Evolutionary conservation across 352 stramenopile species (phyloP), one percentile per base, ranked within the genome.

Genomic region (Pythium guiyangense): DNA sequence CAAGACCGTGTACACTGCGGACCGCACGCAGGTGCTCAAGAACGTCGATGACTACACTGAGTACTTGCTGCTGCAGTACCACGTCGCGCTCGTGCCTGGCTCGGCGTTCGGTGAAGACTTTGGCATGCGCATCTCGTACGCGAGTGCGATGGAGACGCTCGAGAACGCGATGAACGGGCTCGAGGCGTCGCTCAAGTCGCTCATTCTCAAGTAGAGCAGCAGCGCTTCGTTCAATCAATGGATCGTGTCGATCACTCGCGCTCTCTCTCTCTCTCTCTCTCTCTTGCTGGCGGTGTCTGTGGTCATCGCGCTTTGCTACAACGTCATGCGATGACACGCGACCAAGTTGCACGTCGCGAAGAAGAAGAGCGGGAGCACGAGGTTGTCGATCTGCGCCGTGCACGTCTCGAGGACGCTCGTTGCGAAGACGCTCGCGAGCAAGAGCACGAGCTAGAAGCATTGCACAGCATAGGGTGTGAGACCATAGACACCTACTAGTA

Each of bases 61-160:
- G 50, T 96, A 97, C 64, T 67, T 99, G 49, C 79, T 99, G 37
- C 79, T 93, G 49, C 65, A 81, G 26, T 86, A 96, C 63, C 83
- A 92, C 37, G 77, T 98, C 17, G 96, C 96, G 9, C 72, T 98
- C 20, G 95, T 97, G 25, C 95, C 96, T 0, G 96, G 96, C n/a
- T 96, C 90, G n/a, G 92, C 90, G 49, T 99, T 98, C 71, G 96
- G 96, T 31, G 90, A 95, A n/a, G 73, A 85, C 17, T 87, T 86
- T 35, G 93, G 89, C 12, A 63, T 98, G 15, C 91, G 96, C 14
- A 89, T 99, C 60, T 98, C 92, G 64, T 99, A 98, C 72, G 95
- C 96, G 15, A 96, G 94, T 31, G 94, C 88, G 20, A 87, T 97
- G 74, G 89, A 98, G 51, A 84, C 71, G 20, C 68, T 92, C 46